These are phyloP conservation scores for Cardiospermum halicacabum DNA, from an alignment of 345 rosid genomes.

Conservation along the genomic window DNA sequence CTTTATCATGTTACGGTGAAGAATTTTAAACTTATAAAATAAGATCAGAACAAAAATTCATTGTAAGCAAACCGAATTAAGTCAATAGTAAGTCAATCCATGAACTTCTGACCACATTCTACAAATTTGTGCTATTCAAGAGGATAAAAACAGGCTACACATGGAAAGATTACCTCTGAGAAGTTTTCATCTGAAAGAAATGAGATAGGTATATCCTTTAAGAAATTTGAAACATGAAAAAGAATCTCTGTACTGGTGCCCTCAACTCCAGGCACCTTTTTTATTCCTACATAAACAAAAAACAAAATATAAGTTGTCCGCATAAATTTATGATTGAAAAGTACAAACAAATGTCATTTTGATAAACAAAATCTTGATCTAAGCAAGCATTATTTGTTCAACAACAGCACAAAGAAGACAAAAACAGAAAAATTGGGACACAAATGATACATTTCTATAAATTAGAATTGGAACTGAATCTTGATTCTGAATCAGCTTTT, in stretches of 20 bases:
- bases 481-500: too few species aligned
- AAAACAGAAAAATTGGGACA: neutral
- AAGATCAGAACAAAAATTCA: neutral
- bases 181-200: conserved; percentile 75
- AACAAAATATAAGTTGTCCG: conserved; percentile 1
- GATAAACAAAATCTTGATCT: conserved; percentile 8
- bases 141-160: conserved; percentile 2
- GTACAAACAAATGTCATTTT: neutral
- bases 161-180: conserved; percentile 47
- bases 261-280: conserved; percentile 36
- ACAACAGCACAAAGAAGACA: neutral
- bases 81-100: neutral
- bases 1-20: neutral
- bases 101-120: conserved; percentile 1
- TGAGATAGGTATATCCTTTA: conserved; percentile 52
- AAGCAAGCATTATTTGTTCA: neutral
- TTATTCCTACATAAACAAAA: conserved; percentile 47
- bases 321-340: conserved; percentile 1
- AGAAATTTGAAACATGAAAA: conserved; percentile 58
- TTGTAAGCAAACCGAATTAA: neutral
- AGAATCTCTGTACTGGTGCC: conserved; percentile 32
- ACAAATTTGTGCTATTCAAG: neutral
- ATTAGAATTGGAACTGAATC: too few species aligned
- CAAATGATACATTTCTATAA: too few species aligned
- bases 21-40: neutral